Percentiles rank a stretch among this genome's conserved stretches.
Conservation (phyloP, 2,329 filamentous ascomycete species). For the Apiospora pterosperma region DNA sequence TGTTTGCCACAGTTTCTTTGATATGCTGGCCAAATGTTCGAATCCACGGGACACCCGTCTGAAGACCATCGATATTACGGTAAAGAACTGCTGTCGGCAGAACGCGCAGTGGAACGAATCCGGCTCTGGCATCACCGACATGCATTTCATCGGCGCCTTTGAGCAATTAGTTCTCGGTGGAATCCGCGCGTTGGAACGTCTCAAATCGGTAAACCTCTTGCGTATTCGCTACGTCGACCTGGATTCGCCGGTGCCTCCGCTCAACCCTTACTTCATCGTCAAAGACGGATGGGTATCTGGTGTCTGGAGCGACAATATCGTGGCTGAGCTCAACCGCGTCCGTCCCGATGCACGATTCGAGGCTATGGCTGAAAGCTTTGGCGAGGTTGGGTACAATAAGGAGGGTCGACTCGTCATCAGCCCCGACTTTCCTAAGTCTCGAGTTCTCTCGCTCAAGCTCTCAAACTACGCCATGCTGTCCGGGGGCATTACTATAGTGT, state of each 20-base stretch:
- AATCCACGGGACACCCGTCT: conserved; percentile 49
- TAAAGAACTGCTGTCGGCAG: conserved; percentile 70
- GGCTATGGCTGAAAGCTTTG: conserved; percentile 62
- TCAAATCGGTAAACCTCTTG: conserved; percentile 59
- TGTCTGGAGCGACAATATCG: conserved; percentile 68
- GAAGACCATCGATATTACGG: conserved; percentile 66
- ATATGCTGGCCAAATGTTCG: conserved; percentile 47
- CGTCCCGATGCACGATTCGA: conserved; percentile 58
- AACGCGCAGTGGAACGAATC: conserved; percentile 55
- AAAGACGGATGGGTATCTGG: conserved; percentile 60
- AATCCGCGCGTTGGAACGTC: conserved; percentile 55
- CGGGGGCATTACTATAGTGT: conserved; percentile 33
- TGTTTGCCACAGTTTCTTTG: conserved; percentile 67
- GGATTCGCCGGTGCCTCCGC: conserved; percentile 65
- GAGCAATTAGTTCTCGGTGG: conserved; percentile 64
- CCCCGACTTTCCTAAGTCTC: conserved; percentile 50
- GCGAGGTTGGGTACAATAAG: conserved; percentile 55
- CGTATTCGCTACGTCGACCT: conserved; percentile 74
- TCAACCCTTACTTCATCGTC: conserved; percentile 72
- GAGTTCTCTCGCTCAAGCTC: conserved; percentile 54
- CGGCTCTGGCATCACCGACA: conserved; percentile 67
- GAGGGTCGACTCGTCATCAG: conserved; percentile 56
- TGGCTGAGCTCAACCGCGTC: conserved; percentile 55
- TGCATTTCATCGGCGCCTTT: conserved; percentile 69
- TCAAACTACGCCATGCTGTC: conserved; percentile 53